These are phyloP conservation scores for Cercospora sojina DNA, from an alignment of 2,329 filamentous ascomycete species.

Conservation along the genomic window DNA sequence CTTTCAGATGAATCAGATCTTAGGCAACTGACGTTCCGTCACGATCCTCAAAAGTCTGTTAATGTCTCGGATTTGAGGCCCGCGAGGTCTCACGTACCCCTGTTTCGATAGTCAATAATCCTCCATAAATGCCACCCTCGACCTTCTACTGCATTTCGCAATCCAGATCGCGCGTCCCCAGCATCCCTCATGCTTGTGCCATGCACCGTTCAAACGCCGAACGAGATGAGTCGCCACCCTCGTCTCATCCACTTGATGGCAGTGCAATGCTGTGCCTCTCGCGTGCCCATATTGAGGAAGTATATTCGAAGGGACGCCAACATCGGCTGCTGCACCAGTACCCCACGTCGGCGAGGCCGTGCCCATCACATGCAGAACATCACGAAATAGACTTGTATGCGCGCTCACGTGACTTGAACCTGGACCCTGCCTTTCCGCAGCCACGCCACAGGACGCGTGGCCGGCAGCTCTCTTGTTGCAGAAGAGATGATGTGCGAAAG, in stretches of 20 bases:
- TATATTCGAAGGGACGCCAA: neutral
- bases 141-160: neutral
- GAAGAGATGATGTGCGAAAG: neutral
- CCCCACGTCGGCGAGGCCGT: neutral
- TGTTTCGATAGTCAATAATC: neutral
- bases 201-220: neutral
- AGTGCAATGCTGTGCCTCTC: neutral
- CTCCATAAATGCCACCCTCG: neutral
- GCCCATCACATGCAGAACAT: neutral
- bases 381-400: conserved; percentile 8
- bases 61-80: neutral
- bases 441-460: conserved; percentile 13
- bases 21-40: neutral
- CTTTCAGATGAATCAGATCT: neutral
- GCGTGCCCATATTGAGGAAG: neutral
- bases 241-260: neutral
- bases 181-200: neutral
- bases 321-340: neutral
- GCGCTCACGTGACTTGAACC: conserved; percentile 4
- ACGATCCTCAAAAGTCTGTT: neutral
- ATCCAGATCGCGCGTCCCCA: neutral
- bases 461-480: conserved; percentile 3
- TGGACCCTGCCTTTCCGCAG: neutral
- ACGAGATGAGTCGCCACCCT: neutral
- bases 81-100: neutral